Evolutionary conservation across 2,329 filamentous ascomycete genomes (phyloP), one percentile per base, ranked within the genome.

Genomic region (Colletotrichum aenigma): DNA sequence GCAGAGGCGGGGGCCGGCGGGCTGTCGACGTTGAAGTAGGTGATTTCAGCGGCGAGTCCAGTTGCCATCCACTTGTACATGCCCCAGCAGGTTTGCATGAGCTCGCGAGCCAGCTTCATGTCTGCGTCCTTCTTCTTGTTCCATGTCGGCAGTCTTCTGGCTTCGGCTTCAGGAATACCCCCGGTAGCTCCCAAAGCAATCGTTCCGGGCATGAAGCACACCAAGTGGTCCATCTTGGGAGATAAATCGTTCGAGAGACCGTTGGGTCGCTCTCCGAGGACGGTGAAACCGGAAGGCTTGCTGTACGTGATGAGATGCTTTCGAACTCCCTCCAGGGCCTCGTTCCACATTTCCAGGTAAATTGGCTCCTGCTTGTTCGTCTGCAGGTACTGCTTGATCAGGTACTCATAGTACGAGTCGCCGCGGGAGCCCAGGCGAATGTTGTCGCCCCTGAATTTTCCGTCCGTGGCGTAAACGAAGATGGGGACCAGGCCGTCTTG

Each of bases 331-430:
- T 88, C 88, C 61, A 99, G 88, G 16, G 95, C 90, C 82, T 99
- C 94, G 52, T 96, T 90, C 96, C 97, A 99, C 93, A 99, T 95
- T 16, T 97, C 94, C 78, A 93, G 89, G 84, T 99, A 99, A 18
- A 98, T 86, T 1, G 92, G 89, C 83, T 99, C 96, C 81, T 96
- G 89, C 82, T 94, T 92, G 72, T 94, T 95, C 15, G 97, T 99
- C 85, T 99, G 97, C 24, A 98, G 89, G 83, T 98, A 98, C 84
- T 99, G 97, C 87, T 99, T 99, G 88, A 98, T 97, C 66, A 99
- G 91, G 84, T 99, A 99, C 86, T 99, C 95, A 86, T 99, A 99
- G 86, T 98, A 99, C 64, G 96, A 98, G 87, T 99, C 97, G 61
- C 97, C 97, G 76, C 97, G 92, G 83, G 95, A 98, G 52, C 97